Conservation (phyloP, 495 filamentous ascomycete genomes). For the Aspergillus conjunctus region DNA sequence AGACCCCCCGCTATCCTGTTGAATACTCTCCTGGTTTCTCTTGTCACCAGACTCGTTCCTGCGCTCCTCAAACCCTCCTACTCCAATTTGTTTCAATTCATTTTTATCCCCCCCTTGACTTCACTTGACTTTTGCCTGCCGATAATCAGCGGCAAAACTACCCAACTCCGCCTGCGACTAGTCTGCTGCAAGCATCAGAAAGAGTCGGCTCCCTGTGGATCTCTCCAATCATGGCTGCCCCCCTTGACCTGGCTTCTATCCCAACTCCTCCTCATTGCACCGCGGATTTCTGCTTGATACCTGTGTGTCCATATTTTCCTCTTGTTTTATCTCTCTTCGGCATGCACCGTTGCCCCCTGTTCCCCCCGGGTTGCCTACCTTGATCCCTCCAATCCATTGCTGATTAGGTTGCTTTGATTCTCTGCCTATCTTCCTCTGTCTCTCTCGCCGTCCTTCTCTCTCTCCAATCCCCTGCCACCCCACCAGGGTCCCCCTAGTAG, state of each 20-base stretch:
- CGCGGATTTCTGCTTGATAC: conserved; percentile 83
- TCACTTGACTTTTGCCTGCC: no score
- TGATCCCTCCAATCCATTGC: not conserved
- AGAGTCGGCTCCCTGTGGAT: conserved; percentile 1
- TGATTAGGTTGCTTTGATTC: not conserved
- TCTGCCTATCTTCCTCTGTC: not conserved
- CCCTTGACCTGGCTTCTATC: conserved; percentile 35
- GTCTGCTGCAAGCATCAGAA: not conserved
- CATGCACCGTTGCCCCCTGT: not conserved
- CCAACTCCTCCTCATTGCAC: conserved; percentile 67
- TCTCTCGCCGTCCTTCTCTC: not conserved
- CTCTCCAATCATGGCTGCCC: conserved; percentile 19
- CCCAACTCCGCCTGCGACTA: not conserved
- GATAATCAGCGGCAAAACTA: no score
- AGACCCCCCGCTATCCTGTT: not conserved
- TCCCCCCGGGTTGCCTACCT: not conserved
- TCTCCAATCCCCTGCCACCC: conserved; percentile 6
- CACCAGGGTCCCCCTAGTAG: conserved; percentile 4
- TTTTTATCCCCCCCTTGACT: not conserved
- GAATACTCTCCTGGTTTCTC: not conserved
- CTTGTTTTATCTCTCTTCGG: not conserved
- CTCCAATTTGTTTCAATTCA: conserved; percentile 1
- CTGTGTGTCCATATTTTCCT: conserved; percentile 49
- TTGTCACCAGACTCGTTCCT: conserved; percentile 3
- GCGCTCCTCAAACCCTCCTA: not conserved